phyloP scores from a whole-genome alignment of 805 yeast species.

The Spathaspora boniae region DNA sequence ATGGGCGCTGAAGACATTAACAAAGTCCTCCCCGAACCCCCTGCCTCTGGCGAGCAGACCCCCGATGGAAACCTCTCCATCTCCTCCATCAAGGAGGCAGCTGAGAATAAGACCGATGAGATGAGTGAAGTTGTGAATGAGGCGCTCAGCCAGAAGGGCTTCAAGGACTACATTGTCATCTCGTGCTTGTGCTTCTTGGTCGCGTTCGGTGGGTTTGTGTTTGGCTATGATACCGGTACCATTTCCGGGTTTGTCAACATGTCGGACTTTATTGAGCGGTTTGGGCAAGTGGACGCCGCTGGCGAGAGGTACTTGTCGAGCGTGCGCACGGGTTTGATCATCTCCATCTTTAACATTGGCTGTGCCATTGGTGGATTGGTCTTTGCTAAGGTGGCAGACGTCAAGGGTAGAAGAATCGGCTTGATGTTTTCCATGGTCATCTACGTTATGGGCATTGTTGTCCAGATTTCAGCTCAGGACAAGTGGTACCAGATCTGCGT shows the following conservation, averaged over 20 bases:
- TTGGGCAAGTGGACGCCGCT: conserved; percentile 42
- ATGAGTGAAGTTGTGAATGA: conserved; percentile 4
- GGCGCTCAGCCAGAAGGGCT: conserved; percentile 21
- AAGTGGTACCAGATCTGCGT: conserved; percentile 63
- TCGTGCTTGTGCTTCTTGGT: conserved; percentile 48
- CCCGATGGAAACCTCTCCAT: conserved; percentile 23
- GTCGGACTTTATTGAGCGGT: conserved; percentile 51
- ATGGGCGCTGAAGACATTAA: too few species aligned
- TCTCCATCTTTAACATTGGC: conserved; percentile 60
- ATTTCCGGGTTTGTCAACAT: conserved; percentile 68
- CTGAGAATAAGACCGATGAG: conserved; percentile 14
- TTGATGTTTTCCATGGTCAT: conserved; percentile 51
- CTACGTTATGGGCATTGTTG: conserved; percentile 57
- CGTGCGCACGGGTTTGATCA: conserved; percentile 50
- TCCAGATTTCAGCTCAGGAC: conserved; percentile 53
- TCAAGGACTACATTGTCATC: conserved; percentile 31
- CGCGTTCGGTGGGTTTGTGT: conserved; percentile 75
- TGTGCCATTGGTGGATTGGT: conserved; percentile 71
- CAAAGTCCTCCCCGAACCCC: background rate
- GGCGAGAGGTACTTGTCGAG: conserved; percentile 44
- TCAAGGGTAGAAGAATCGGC: conserved; percentile 57
- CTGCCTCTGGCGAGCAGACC: conserved; percentile 28
- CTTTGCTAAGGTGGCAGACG: conserved; percentile 55
- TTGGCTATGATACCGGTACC: conserved; percentile 80
- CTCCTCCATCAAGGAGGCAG: conserved; percentile 22